A percentile compares a stretch with the other conserved stretches of the same genome.
Evolutionary conservation across 1,284 basidiomycete species (phyloP).

Genomic region (Cryptococcus sp.): DNA sequence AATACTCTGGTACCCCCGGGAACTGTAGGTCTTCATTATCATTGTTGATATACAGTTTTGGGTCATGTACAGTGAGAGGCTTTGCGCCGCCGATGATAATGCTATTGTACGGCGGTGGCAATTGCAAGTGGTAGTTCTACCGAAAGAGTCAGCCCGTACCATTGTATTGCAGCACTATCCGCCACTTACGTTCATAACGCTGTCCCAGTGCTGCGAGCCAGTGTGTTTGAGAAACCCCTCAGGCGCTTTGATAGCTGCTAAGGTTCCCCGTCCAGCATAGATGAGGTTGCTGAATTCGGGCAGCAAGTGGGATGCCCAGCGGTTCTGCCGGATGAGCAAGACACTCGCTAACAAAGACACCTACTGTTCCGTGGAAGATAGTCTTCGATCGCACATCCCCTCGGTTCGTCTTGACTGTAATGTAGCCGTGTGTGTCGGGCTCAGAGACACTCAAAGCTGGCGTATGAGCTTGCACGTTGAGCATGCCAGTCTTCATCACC

Average conservation of each 20-base stretch:
- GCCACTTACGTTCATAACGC: conserved; percentile 25
- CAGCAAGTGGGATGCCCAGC: conserved; percentile 27
- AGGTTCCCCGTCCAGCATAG: conserved; percentile 19
- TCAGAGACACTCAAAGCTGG: conserved; percentile 15
- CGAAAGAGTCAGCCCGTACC: background rate
- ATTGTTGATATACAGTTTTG: conserved; percentile 17
- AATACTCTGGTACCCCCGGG: conserved; percentile 25
- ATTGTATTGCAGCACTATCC: background rate
- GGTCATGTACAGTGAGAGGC: conserved; percentile 19
- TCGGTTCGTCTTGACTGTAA: conserved; percentile 24
- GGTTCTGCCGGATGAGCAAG: conserved; percentile 14
- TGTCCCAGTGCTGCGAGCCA: conserved; percentile 27
- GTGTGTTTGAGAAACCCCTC: conserved; percentile 20
- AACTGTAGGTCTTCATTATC: conserved; percentile 25
- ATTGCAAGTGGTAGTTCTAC: conserved; percentile 30
- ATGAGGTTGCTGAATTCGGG: conserved; percentile 25
- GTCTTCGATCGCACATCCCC: conserved; percentile 20
- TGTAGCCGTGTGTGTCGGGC: conserved; percentile 15
- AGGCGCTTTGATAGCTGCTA: conserved; percentile 28
- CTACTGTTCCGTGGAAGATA: conserved; percentile 30
- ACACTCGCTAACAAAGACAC: background rate
- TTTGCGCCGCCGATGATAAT: conserved; percentile 36
- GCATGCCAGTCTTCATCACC: conserved; percentile 10
- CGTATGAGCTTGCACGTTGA: conserved; percentile 22
- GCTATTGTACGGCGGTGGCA: conserved; percentile 27